Evolutionary conservation across 202 grass and related monocot genomes (phyloP).

Genomic region (Bolboschoenoplectus hybrid): DNA sequence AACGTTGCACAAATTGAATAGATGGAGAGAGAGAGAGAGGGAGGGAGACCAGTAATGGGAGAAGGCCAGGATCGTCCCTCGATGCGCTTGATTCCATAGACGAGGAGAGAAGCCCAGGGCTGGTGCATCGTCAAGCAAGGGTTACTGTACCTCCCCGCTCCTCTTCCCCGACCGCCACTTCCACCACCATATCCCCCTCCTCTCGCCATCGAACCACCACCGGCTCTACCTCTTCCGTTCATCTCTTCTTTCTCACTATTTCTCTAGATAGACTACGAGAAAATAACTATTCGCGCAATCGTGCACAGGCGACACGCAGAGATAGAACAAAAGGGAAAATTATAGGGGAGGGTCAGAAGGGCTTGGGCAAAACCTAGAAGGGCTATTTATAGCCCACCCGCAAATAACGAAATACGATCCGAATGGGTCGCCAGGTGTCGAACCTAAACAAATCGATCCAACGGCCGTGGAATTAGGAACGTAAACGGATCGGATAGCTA

Average conservation of each 20-base stretch:
- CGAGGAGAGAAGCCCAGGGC: slow-evolving; percentile 89
- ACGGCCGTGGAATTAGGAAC: no score
- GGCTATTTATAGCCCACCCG: no score
- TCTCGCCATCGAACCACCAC: slow-evolving; percentile 1
- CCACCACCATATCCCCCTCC: background rate
- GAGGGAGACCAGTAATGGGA: slow-evolving; percentile 54
- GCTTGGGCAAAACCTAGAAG: no score
- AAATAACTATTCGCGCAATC: background rate
- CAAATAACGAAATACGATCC: no score
- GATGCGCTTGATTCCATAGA: slow-evolving; percentile 92
- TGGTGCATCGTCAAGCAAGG: slow-evolving; percentile 98
- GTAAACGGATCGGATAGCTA: no score
- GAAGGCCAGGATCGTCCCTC: slow-evolving; percentile 94
- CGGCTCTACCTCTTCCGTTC: slow-evolving; percentile 23
- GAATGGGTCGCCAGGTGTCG: no score
- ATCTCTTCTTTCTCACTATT: background rate
- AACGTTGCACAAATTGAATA: background rate
- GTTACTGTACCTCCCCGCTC: slow-evolving; percentile 45
- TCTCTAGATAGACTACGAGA: background rate
- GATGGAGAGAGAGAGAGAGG: background rate
- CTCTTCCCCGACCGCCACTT: background rate
- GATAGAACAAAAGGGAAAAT: background rate
- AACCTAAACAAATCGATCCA: no score
- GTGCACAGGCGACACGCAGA: background rate
- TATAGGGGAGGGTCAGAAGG: background rate